These are phyloP conservation scores for Bretziella fagacearum DNA, from an alignment of 2,329 filamentous ascomycete species.

Conservation along the genomic window DNA sequence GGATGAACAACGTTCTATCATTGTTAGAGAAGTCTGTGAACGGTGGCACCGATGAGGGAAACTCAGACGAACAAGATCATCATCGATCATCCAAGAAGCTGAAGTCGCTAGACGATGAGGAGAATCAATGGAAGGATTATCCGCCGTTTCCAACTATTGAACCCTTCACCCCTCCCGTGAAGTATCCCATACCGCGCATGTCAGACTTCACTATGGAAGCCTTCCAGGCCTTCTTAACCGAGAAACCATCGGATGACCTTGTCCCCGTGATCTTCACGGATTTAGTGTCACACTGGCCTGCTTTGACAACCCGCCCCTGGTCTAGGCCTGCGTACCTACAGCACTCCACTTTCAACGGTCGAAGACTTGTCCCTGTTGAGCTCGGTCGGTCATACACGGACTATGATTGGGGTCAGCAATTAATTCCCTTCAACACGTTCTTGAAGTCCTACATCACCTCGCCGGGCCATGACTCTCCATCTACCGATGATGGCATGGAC, in stretches of 20 bases:
- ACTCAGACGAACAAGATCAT: not conserved
- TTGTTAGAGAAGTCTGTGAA: slow-evolving; percentile 10
- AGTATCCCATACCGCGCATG: slow-evolving; percentile 26
- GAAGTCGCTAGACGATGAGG: not conserved
- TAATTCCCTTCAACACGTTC: slow-evolving; percentile 60
- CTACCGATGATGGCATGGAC: not conserved
- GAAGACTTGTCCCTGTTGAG: slow-evolving; percentile 71
- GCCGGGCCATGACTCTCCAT: not conserved
- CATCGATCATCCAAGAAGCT: not conserved
- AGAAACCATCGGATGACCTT: slow-evolving; percentile 17
- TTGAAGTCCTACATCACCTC: slow-evolving; percentile 39
- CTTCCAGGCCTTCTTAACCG: slow-evolving; percentile 46
- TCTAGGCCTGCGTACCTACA: slow-evolving; percentile 55
- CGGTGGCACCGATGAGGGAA: not conserved
- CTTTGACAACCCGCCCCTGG: slow-evolving; percentile 53
- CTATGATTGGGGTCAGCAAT: slow-evolving; percentile 63
- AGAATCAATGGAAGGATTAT: slow-evolving; percentile 16
- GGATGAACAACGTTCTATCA: slow-evolving; percentile 13
- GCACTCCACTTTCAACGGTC: slow-evolving; percentile 54
- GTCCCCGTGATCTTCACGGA: slow-evolving; percentile 54
- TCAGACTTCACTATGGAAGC: slow-evolving; percentile 34
- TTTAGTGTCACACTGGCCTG: slow-evolving; percentile 58
- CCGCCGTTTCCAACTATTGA: slow-evolving; percentile 10
- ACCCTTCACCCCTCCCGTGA: slow-evolving; percentile 27
- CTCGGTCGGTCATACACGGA: slow-evolving; percentile 79